Evolutionary conservation across 305 asterid genomes (phyloP), one percentile per base, ranked within the genome.

Genomic region (Vinca major): DNA sequence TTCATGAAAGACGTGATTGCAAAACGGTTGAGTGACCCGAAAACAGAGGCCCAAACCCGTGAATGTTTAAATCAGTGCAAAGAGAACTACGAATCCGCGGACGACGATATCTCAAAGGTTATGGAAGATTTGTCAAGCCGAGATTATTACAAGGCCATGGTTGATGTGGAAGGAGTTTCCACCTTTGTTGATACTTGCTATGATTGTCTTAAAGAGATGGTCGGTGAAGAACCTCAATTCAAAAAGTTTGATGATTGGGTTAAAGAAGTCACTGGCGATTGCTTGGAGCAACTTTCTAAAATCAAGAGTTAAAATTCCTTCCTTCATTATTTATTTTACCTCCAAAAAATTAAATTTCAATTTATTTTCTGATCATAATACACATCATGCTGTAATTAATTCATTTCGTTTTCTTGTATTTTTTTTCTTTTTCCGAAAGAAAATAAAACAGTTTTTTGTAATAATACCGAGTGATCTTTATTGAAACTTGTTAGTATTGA

Each of bases 181-280:
- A 76, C 77, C 12, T 49, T 81, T 49, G 62, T 83, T 9, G 88
- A 79, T 48, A 78, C 86, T 9, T 83, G 90, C 75, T 47, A 75
- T 16, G 88, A 85, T 4, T 85, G 88, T 69, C 60, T 71, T 57
- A 10, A 7, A 3, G 63, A 62, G 14, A 57, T 68, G 41, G 45
- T 41, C 45, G 81, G 74, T 7, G 68, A 72, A 0, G 77, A 78
- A 12, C 71, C 77, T 7, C 79, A 78, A 13, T 75, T 85, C 44
- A 70, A 63, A 45, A 69, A 70, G 58, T 79, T 83, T 56, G 84
- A 83, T 4, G 65, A 64, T 8, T 85, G 88, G 88, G 77, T 78
- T 2, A 68, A 51, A 60, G 84, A 74, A 44, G 70, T 81, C 57
- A 71, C 77, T 49, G 73, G 54, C 41, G 83, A 79, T 19, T 78